Evolutionary conservation across 2,329 filamentous ascomycete species (phyloP).

Genomic region (Rhinocladiella mackenziei): DNA sequence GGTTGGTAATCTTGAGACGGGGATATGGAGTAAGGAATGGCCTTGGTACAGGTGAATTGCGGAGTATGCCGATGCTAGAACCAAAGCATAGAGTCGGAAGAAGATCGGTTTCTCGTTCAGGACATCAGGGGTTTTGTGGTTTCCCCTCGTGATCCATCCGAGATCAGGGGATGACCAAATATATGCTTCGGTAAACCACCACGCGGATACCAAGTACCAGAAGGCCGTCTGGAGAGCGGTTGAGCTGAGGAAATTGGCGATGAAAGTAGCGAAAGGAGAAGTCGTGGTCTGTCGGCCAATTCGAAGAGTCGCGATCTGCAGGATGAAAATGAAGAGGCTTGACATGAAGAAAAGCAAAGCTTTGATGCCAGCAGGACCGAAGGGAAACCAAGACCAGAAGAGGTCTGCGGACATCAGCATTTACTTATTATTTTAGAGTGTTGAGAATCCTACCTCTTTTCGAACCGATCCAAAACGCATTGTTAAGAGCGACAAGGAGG

Average conservation of each 20-base stretch:
- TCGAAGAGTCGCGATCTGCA: slow-evolving; percentile 81
- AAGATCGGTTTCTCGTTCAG: slow-evolving; percentile 86
- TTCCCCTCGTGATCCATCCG: slow-evolving; percentile 67
- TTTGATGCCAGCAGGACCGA: slow-evolving; percentile 71
- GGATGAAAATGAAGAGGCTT: slow-evolving; percentile 71
- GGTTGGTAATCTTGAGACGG: slow-evolving; percentile 37
- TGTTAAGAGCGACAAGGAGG: slow-evolving; percentile 66
- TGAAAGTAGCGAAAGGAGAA: slow-evolving; percentile 63
- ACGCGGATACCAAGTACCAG: slow-evolving; percentile 74
- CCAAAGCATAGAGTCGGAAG: slow-evolving; percentile 65
- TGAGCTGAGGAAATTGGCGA: slow-evolving; percentile 53
- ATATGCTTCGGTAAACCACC: slow-evolving; percentile 75
- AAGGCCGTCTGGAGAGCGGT: slow-evolving; percentile 65
- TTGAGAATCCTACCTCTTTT: slow-evolving; percentile 46
- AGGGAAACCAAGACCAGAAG: slow-evolving; percentile 81
- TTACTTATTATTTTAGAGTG: neutral
- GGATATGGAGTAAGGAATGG: slow-evolving; percentile 63
- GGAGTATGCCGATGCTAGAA: slow-evolving; percentile 64
- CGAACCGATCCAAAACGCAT: slow-evolving; percentile 65
- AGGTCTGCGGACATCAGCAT: slow-evolving; percentile 45
- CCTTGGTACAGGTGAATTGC: slow-evolving; percentile 69
- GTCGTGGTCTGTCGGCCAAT: slow-evolving; percentile 67
- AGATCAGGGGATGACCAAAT: slow-evolving; percentile 69
- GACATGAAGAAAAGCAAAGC: slow-evolving; percentile 71
- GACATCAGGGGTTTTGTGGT: slow-evolving; percentile 52